phyloP scores from a whole-genome alignment of 805 yeast genomes.

The Metschnikowia dekortorum region DNA sequence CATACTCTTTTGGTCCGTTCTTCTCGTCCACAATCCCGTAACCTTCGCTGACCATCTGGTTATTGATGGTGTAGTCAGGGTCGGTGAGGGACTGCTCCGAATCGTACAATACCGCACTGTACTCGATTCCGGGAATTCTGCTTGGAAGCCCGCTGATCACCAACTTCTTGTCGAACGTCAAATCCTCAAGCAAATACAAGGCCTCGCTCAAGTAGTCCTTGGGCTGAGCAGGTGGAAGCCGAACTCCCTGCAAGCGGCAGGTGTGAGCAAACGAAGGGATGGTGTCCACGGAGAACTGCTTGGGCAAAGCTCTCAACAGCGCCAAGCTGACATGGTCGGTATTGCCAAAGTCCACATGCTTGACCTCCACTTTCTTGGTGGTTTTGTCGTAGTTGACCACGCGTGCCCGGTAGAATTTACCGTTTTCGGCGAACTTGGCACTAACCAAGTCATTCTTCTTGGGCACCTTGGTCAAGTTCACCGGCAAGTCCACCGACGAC shows the following conservation, averaged over 20 bases:
- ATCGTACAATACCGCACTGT: conserved; percentile 52
- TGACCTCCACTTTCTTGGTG: conserved; percentile 43
- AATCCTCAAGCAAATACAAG: conserved; percentile 49
- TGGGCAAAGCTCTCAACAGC: conserved; percentile 50
- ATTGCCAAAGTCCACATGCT: conserved; percentile 61
- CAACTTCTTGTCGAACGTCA: conserved; percentile 47
- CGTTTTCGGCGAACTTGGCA: conserved; percentile 48
- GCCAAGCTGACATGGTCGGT: conserved; percentile 41
- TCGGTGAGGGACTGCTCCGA: conserved; percentile 50
- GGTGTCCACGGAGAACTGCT: conserved; percentile 37
- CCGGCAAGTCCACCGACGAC: conserved; percentile 36
- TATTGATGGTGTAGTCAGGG: conserved; percentile 56
- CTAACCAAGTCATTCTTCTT: conserved; percentile 58
- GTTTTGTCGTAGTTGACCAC: conserved; percentile 45
- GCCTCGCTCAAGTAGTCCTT: conserved; percentile 54
- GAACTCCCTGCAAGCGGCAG: conserved; percentile 49
- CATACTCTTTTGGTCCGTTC: conserved; percentile 26
- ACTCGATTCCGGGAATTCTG: conserved; percentile 40
- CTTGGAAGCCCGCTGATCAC: conserved; percentile 50
- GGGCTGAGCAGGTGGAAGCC: conserved; percentile 54
- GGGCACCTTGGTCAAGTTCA: conserved; percentile 36
- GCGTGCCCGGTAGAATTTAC: conserved; percentile 56
- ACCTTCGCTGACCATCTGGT: conserved; percentile 54
- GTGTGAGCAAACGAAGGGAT: conserved; percentile 54
- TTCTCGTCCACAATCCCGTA: conserved; percentile 50